Conservation (phyloP, 805 yeast species). For the Isabelozyma pseudorhagii region DNA sequence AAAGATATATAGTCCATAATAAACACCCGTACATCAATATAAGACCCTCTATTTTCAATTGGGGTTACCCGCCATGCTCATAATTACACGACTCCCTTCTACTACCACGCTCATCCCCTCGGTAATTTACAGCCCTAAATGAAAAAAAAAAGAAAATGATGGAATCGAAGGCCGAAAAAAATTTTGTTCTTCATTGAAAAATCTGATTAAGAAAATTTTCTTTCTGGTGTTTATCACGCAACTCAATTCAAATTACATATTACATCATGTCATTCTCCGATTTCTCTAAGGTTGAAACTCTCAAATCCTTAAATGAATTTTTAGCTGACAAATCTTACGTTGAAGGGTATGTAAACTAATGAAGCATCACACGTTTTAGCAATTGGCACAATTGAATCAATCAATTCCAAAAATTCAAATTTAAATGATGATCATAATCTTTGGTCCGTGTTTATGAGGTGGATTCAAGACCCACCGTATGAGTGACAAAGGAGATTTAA, state of each 20-base stretch:
- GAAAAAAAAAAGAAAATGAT: not conserved
- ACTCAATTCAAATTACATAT: not conserved
- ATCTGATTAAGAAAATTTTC: not conserved
- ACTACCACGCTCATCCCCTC: not conserved
- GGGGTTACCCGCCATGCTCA: not conserved
- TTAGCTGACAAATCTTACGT: constrained; percentile 92
- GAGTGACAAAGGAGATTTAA: constrained; percentile 66
- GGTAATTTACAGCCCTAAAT: not conserved
- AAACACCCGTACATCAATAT: not conserved
- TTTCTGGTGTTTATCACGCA: not conserved
- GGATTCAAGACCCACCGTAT: constrained; percentile 93
- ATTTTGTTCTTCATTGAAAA: not conserved
- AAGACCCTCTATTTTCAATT: too few species aligned
- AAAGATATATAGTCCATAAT: not conserved
- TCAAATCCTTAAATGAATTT: constrained; percentile 70
- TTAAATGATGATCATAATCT: constrained; percentile 62
- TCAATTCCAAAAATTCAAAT: not conserved
- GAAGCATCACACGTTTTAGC: not conserved
- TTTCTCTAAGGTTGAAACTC: constrained; percentile 68
- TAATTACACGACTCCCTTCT: not conserved
- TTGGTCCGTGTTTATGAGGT: constrained; percentile 98
- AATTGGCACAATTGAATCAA: constrained; percentile 1
- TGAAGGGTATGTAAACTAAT: constrained; percentile 74
- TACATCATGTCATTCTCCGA: constrained; percentile 67
- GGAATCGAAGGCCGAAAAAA: not conserved